Percentiles rank a stretch among this genome's conserved stretches.
Conservation (phyloP, 2,329 filamentous ascomycete genomes). For the Colletotrichum gigasporum region DNA sequence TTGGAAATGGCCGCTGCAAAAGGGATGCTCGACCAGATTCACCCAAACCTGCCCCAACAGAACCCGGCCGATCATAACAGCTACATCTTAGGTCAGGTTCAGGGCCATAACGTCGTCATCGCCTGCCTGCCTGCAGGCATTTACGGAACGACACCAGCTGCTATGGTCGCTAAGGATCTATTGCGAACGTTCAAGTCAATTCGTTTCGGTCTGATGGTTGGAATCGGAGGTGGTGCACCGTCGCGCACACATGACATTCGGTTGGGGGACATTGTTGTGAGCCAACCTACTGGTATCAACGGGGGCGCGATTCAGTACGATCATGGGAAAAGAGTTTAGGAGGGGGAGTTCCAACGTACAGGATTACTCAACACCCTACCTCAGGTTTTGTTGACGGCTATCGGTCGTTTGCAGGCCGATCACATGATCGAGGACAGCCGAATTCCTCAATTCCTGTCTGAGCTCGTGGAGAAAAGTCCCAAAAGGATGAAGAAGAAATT, state of each 20-base stretch:
- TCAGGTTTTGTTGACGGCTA: background rate
- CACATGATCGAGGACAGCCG: background rate
- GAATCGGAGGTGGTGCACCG: background rate
- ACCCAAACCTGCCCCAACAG: slow-evolving; percentile 24
- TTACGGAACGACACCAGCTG: slow-evolving; percentile 39
- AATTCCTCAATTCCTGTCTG: background rate
- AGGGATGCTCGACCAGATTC: slow-evolving; percentile 40
- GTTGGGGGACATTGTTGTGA: slow-evolving; percentile 40
- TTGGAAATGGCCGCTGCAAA: slow-evolving; percentile 41
- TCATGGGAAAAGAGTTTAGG: slow-evolving; percentile 25
- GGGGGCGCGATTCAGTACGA: slow-evolving; percentile 39
- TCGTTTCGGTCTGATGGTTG: background rate
- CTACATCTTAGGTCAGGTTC: slow-evolving; percentile 36
- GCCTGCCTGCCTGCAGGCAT: slow-evolving; percentile 37
- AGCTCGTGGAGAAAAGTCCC: background rate
- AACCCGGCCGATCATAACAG: slow-evolving; percentile 32
- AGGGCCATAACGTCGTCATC: slow-evolving; percentile 46
- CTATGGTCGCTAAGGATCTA: slow-evolving; percentile 40
- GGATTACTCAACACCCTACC: background rate
- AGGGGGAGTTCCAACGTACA: background rate
- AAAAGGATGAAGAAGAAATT: background rate
- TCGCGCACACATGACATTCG: slow-evolving; percentile 33
- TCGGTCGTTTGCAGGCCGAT: background rate
- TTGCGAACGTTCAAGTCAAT: background rate
- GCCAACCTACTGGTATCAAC: slow-evolving; percentile 27